Evolutionary conservation across 208 protist species (phyloP).

Genomic region (Acanthamoeba healyi): DNA sequence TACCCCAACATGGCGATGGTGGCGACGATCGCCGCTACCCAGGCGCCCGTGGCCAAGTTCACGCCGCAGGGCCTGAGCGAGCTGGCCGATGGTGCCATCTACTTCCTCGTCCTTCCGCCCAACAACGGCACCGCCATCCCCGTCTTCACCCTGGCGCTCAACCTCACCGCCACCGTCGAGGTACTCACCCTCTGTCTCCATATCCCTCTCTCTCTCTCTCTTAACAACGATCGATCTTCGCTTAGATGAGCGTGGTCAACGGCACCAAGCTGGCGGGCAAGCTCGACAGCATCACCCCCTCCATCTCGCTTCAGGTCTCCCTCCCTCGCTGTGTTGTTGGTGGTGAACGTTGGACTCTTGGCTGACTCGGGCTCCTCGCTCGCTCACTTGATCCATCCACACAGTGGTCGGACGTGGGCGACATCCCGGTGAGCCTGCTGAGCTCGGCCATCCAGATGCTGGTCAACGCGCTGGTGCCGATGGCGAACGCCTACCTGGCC

Average conservation of each 20-base stretch:
- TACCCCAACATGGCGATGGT: slow-evolving; percentile 50
- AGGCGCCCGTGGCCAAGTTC: neutral
- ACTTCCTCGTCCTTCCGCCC: neutral
- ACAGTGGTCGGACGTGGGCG: slow-evolving; percentile 4
- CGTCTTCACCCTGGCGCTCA: slow-evolving; percentile 17
- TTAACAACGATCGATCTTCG: neutral
- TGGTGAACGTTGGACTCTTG: too few species aligned
- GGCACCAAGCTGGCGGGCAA: neutral
- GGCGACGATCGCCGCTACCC: neutral
- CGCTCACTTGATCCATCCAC: too few species aligned
- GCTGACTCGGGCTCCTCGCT: too few species aligned
- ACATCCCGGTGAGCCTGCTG: slow-evolving; percentile 47
- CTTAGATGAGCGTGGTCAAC: neutral
- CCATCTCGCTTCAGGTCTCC: neutral
- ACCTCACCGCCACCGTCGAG: neutral
- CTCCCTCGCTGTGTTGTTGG: too few species aligned
- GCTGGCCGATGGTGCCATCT: neutral
- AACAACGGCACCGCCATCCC: neutral
- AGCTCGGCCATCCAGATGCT: slow-evolving; percentile 49
- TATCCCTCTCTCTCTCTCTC: too few species aligned
- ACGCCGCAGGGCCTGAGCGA: neutral
- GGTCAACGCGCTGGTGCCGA: slow-evolving; percentile 15
- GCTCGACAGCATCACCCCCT: neutral
- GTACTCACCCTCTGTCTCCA: neutral
- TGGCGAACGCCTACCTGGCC: neutral